These are phyloP conservation scores for Ilyonectria robusta DNA, from an alignment of 2,329 filamentous ascomycete species.

Conservation along the genomic window DNA sequence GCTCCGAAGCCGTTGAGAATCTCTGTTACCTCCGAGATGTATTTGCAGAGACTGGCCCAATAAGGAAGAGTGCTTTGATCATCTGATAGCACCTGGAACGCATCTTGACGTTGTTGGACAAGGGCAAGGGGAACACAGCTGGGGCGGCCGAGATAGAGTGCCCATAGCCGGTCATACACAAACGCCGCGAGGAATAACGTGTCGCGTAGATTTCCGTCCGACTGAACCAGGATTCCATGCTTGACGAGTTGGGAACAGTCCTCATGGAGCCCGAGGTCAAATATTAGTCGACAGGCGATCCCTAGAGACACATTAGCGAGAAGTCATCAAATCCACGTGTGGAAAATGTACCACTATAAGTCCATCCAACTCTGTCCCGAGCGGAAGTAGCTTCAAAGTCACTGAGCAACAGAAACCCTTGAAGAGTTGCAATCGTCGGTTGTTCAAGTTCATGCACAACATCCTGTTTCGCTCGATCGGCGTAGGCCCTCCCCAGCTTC, in stretches of 20 bases:
- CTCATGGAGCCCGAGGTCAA: conserved; percentile 17
- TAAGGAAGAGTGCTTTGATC: background rate
- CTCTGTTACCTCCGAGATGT: conserved; percentile 13
- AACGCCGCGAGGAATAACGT: conserved; percentile 7
- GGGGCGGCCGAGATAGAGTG: conserved; percentile 15
- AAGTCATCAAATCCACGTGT: fast-evolving
- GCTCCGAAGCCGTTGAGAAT: conserved; percentile 1
- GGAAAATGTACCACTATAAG: conserved; percentile 3
- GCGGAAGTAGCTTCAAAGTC: conserved; percentile 20
- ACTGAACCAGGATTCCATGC: background rate
- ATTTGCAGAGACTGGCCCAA: conserved; percentile 9
- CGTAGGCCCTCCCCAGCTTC: conserved; percentile 11
- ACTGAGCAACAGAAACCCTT: conserved; percentile 11
- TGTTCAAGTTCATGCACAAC: conserved; percentile 10
- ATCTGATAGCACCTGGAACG: background rate
- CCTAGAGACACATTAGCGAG: background rate
- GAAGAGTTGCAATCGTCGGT: conserved; percentile 10
- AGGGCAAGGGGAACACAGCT: background rate
- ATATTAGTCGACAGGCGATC: conserved; percentile 16
- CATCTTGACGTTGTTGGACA: conserved; percentile 1
- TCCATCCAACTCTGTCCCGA: conserved; percentile 19
- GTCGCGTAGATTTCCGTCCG: background rate
- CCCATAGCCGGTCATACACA: conserved; percentile 18
- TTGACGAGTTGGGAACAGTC: conserved; percentile 14
- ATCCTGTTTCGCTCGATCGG: conserved; percentile 12